A percentile compares a stretch with the other conserved stretches of the same genome.
Conservation (phyloP, 1,284 basidiomycete genomes). For the Erythrobasidium hasegawianum region DNA sequence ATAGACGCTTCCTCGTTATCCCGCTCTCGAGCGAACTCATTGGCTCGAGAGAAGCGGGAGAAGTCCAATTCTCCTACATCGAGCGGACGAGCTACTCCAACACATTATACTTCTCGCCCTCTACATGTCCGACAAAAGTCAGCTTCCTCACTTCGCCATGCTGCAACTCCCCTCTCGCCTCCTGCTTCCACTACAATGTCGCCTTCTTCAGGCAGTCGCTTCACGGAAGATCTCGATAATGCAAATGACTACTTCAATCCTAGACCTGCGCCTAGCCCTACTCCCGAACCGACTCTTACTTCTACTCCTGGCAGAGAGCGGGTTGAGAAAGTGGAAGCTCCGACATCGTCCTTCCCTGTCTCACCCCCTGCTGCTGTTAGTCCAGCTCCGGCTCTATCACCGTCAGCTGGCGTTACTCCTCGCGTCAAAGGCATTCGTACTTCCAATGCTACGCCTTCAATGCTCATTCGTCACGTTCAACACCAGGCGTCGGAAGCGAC, state of each 20-base stretch:
- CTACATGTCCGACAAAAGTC: not conserved
- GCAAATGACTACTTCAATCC: not conserved
- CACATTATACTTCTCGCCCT: not conserved
- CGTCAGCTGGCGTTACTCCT: not conserved
- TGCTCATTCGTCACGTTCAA: constrained; percentile 34
- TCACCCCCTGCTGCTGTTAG: too few relatives aligned
- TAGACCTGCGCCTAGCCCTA: not conserved
- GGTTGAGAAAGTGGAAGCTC: not conserved
- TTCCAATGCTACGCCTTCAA: constrained; percentile 32
- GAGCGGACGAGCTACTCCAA: not conserved
- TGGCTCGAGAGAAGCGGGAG: not conserved
- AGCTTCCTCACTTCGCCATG: not conserved
- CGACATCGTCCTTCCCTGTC: not conserved
- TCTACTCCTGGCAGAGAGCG: not conserved
- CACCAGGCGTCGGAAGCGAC: constrained; percentile 33
- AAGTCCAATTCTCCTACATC: not conserved
- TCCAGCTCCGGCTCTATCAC: constrained; percentile 1
- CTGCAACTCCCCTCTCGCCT: not conserved
- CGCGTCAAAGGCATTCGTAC: constrained; percentile 8
- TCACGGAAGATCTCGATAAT: not conserved
- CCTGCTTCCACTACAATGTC: not conserved
- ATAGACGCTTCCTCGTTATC: too few relatives aligned
- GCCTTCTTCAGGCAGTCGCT: not conserved
- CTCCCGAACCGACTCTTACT: not conserved
- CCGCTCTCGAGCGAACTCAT: not conserved